Evolutionary conservation across 345 rosid genomes (phyloP).

Genomic region (Pelargonium nanum): DNA sequence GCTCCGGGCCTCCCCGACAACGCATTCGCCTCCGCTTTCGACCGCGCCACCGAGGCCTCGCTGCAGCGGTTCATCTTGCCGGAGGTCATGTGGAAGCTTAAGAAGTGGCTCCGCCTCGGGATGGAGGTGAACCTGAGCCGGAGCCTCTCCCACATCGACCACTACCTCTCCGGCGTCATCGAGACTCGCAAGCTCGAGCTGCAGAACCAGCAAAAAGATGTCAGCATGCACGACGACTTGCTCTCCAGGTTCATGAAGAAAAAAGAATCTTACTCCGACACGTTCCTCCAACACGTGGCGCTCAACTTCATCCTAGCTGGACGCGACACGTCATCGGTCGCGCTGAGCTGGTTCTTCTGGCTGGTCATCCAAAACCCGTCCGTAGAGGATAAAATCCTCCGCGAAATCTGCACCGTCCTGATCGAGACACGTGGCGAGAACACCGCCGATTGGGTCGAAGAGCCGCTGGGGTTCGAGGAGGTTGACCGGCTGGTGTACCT

Average conservation of each 20-base stretch:
- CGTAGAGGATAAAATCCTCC: constrained; percentile 3
- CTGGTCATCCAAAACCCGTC: not conserved
- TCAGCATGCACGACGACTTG: not conserved
- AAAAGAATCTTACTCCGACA: not conserved
- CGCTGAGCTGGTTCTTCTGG: not conserved
- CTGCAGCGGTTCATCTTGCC: not conserved
- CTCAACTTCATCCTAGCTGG: not conserved
- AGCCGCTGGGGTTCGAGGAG: constrained; percentile 16
- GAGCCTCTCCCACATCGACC: not conserved
- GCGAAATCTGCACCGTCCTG: constrained; percentile 1
- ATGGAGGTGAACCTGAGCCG: not conserved
- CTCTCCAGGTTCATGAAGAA: constrained; percentile 6
- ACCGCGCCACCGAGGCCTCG: not conserved
- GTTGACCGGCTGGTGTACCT: constrained; percentile 21
- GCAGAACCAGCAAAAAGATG: not conserved
- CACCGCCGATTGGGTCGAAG: constrained; percentile 9
- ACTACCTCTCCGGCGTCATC: not conserved
- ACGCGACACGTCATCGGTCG: not conserved
- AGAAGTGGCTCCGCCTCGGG: not conserved
- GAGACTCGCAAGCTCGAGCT: not conserved
- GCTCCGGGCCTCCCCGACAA: not conserved
- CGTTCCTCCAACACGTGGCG: not conserved
- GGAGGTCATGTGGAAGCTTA: not conserved
- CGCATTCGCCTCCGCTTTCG: not conserved
- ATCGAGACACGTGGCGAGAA: not conserved